Evolutionary conservation across 2,329 filamentous ascomycete species (phyloP).

Genomic region (Alternaria arborescens): DNA sequence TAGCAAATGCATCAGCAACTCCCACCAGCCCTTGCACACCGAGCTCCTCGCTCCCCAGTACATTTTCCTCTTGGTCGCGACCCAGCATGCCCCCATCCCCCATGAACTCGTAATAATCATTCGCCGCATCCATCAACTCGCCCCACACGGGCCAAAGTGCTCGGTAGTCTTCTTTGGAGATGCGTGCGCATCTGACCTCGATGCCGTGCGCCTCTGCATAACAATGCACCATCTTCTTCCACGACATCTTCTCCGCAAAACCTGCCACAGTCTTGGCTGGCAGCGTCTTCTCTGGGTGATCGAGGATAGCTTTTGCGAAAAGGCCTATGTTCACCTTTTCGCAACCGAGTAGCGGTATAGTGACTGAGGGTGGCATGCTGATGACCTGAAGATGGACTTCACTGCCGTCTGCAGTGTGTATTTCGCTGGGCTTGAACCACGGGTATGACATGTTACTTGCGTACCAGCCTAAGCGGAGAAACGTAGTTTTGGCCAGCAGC

Average conservation of each 20-base stretch:
- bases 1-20: too few species aligned
- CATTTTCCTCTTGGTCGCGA: too few species aligned
- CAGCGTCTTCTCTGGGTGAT: neutral
- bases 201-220: neutral
- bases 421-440: neutral
- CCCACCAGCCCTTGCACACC: too few species aligned
- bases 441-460: neutral
- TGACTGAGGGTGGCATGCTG: neutral
- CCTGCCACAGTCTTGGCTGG: neutral
- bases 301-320: neutral
- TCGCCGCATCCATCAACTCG: too few species aligned
- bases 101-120: too few species aligned
- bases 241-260: neutral
- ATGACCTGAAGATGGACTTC: neutral
- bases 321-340: neutral
- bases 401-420: neutral
- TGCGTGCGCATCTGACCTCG: too few species aligned
- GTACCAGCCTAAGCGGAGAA: neutral
- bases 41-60: too few species aligned
- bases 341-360: neutral
- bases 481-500: neutral
- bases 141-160: too few species aligned
- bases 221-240: neutral
- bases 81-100: too few species aligned
- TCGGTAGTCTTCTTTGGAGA: too few species aligned